phyloP scores from a whole-genome alignment of 2,329 filamentous ascomycete genomes.

The Madurella mycetomatis region DNA sequence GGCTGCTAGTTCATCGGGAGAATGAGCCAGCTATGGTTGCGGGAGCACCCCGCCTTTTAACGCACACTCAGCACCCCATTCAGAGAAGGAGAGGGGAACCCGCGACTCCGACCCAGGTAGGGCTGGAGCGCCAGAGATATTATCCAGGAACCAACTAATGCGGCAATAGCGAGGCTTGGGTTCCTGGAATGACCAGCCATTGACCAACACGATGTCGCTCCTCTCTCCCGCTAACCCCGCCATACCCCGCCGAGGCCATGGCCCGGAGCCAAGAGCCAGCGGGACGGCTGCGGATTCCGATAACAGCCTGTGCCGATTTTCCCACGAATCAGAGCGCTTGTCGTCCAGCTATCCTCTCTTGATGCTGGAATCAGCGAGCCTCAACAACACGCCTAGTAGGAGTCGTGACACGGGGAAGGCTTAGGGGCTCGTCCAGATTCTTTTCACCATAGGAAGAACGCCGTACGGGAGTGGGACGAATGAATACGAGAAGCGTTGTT shows the following conservation, averaged over 20 bases:
- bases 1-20: too few relatives aligned
- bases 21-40: not conserved
- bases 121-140: constrained; percentile 1
- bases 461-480: too few relatives aligned
- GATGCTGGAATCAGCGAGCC: too few relatives aligned
- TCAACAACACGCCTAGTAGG: not conserved
- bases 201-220: constrained; percentile 8
- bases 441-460: too few relatives aligned
- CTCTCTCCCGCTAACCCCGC: constrained; percentile 11
- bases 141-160: constrained; percentile 15
- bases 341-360: not conserved
- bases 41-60: not conserved
- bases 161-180: not conserved
- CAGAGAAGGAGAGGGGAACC: not conserved
- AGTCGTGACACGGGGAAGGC: not conserved
- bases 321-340: constrained; percentile 32
- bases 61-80: too few relatives aligned
- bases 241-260: constrained; percentile 21
- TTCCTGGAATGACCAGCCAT: not conserved
- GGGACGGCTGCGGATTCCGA: constrained; percentile 10
- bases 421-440: too few relatives aligned
- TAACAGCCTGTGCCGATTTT: constrained; percentile 29
- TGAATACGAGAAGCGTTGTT: too few relatives aligned
- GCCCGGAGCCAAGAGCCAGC: constrained; percentile 5
- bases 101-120: not conserved